A percentile compares a stretch with the other conserved stretches of the same genome.
Evolutionary conservation across 2,329 filamentous ascomycete genomes (phyloP).

Genomic region (Juglanconis oblonga): DNA sequence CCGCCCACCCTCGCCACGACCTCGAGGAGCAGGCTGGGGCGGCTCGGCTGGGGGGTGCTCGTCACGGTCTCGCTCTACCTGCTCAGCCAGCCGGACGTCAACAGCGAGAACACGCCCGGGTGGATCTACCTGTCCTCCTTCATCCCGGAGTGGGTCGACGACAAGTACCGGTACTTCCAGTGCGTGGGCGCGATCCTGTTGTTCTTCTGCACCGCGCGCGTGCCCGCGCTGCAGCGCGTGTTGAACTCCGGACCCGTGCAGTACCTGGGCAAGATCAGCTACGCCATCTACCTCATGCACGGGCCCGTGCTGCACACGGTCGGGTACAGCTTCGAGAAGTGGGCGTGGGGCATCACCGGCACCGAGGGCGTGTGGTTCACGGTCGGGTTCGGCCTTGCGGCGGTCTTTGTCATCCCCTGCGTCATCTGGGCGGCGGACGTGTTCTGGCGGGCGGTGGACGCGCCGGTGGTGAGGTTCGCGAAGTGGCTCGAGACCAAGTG

Average conservation of each 20-base stretch:
- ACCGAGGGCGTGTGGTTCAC: conserved; percentile 43
- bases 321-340: conserved; percentile 50
- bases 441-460: conserved; percentile 55
- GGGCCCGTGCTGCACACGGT: conserved; percentile 52
- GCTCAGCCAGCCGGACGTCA: conserved; percentile 43
- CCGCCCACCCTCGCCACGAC: neutral
- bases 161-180: conserved; percentile 56
- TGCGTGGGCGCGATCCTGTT: conserved; percentile 51
- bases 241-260: conserved; percentile 50
- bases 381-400: conserved; percentile 44
- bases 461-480: conserved; percentile 53
- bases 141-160: conserved; percentile 48
- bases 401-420: conserved; percentile 45
- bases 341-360: conserved; percentile 47
- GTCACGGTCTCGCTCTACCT: conserved; percentile 53
- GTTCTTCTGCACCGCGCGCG: conserved; percentile 47
- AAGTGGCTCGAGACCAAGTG: conserved; percentile 52
- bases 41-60: conserved; percentile 36
- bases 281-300: conserved; percentile 60
- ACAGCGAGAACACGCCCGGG: conserved; percentile 43
- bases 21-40: conserved; percentile 4
- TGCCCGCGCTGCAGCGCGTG: conserved; percentile 44
- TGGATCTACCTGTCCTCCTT: conserved; percentile 46
- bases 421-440: conserved; percentile 55
- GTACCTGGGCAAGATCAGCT: conserved; percentile 60